Evolutionary conservation across 306 rosid species (phyloP).

Genomic region (Lathyrus aphaca): DNA sequence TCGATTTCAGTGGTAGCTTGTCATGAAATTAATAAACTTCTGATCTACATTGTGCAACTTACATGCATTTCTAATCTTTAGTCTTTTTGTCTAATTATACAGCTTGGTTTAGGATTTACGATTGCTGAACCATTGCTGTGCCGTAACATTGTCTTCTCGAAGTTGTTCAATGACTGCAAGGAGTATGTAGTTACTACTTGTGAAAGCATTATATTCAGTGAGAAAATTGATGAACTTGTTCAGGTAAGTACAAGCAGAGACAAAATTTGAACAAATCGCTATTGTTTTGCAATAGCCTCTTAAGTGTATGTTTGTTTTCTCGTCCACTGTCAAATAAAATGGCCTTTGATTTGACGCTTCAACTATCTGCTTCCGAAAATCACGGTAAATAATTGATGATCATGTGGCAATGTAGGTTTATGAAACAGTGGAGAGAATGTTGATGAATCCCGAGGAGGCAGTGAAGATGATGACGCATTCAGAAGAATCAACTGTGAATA

Average conservation of each 20-base stretch:
- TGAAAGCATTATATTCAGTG: conserved; percentile 61
- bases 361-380: too few relatives aligned
- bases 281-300: not conserved
- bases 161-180: conserved; percentile 82
- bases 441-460: conserved; percentile 77
- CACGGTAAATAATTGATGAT: not conserved
- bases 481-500: conserved; percentile 50
- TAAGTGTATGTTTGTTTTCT: not conserved
- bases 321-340: too few relatives aligned
- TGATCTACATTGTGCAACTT: conserved; percentile 18
- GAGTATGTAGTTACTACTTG: conserved; percentile 60
- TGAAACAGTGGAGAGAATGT: conserved; percentile 82
- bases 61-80: conserved; percentile 43
- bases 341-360: too few relatives aligned
- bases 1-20: conserved; percentile 14
- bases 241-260: conserved; percentile 56
- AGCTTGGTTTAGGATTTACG: conserved; percentile 86
- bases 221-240: conserved; percentile 80
- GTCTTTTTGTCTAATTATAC: conserved; percentile 45
- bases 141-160: conserved; percentile 57
- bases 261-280: not conserved
- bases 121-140: conserved; percentile 70
- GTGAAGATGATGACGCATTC: conserved; percentile 58
- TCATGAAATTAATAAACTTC: not conserved
- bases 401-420: conserved; percentile 59